Evolutionary conservation across 768 basidiomycete genomes (phyloP).

Genomic region (Trichaptum fuscoviolaceum): DNA sequence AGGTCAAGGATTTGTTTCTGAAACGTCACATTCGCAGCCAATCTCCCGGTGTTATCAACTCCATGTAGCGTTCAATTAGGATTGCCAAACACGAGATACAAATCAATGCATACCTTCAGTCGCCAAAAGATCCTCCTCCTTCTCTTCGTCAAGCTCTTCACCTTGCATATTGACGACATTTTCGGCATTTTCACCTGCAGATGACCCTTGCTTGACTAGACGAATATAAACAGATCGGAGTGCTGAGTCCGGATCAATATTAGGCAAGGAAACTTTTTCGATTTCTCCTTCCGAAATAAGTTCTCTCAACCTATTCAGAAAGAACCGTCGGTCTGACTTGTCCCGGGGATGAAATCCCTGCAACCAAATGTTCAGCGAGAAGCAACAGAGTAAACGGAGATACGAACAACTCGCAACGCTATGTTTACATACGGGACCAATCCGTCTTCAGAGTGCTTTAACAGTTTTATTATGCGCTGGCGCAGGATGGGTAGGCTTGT

Average conservation of each 20-base stretch:
- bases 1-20: slow-evolving; percentile 78
- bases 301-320: slow-evolving; percentile 68
- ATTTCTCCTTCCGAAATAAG: slow-evolving; percentile 68
- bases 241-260: slow-evolving; percentile 38
- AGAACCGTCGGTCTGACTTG: slow-evolving; percentile 77
- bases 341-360: slow-evolving; percentile 75
- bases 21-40: slow-evolving; percentile 58
- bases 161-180: slow-evolving; percentile 17
- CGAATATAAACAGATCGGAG: slow-evolving; percentile 62
- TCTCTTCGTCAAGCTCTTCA: slow-evolving; percentile 24
- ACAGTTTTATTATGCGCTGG: slow-evolving; percentile 62
- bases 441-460: slow-evolving; percentile 63
- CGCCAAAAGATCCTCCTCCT: slow-evolving; percentile 32
- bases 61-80: neutral
- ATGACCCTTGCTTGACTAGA: slow-evolving; percentile 43
- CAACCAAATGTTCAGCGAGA: neutral
- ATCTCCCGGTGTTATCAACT: neutral
- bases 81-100: neutral
- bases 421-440: slow-evolving; percentile 74
- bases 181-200: slow-evolving; percentile 28
- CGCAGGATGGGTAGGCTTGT: slow-evolving; percentile 70
- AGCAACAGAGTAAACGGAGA: neutral
- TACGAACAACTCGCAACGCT: slow-evolving; percentile 66
- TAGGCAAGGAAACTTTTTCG: slow-evolving; percentile 70
- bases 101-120: slow-evolving; percentile 21